phyloP scores from a whole-genome alignment of 1,284 basidiomycete species.

The Anthracocystis panici-leucophaei region DNA sequence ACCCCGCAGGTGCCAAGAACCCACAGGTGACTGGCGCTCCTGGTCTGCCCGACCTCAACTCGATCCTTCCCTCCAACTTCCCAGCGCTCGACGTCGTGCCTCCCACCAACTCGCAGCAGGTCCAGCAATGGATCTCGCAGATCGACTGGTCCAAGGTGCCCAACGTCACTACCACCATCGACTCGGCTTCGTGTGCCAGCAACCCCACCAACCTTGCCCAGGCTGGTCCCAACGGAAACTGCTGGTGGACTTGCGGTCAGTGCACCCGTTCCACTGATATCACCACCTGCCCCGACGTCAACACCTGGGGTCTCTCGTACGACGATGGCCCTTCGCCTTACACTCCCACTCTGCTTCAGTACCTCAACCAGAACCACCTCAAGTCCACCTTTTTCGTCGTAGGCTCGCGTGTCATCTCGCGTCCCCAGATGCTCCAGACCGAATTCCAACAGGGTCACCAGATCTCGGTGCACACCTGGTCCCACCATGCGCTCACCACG shows the following conservation, averaged over 20 bases:
- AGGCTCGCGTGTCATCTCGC: slow-evolving; percentile 86
- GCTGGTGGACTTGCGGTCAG: slow-evolving; percentile 88
- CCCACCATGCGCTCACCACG: slow-evolving; percentile 76
- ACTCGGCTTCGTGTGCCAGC: slow-evolving; percentile 76
- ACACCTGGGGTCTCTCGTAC: slow-evolving; percentile 78
- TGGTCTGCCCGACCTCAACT: slow-evolving; percentile 46
- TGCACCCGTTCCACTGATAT: slow-evolving; percentile 81
- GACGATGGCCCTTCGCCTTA: slow-evolving; percentile 86
- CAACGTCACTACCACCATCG: slow-evolving; percentile 74
- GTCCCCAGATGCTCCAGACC: slow-evolving; percentile 80
- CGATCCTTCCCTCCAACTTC: slow-evolving; percentile 73
- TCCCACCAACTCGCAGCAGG: slow-evolving; percentile 77
- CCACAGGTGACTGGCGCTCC: slow-evolving; percentile 60
- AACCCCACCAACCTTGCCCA: slow-evolving; percentile 76
- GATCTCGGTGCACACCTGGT: slow-evolving; percentile 72
- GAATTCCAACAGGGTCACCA: slow-evolving; percentile 81
- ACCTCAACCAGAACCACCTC: slow-evolving; percentile 77
- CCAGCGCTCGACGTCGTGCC: slow-evolving; percentile 79
- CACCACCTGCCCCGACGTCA: slow-evolving; percentile 80
- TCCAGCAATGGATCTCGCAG: slow-evolving; percentile 79
- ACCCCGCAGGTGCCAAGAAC: slow-evolving; percentile 55
- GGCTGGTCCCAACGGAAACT: slow-evolving; percentile 73
- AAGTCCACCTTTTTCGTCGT: slow-evolving; percentile 91
- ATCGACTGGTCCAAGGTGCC: slow-evolving; percentile 78
- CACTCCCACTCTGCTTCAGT: slow-evolving; percentile 79